phyloP scores from a whole-genome alignment of 2,329 filamentous ascomycete species.

The Fusarium sp. region DNA sequence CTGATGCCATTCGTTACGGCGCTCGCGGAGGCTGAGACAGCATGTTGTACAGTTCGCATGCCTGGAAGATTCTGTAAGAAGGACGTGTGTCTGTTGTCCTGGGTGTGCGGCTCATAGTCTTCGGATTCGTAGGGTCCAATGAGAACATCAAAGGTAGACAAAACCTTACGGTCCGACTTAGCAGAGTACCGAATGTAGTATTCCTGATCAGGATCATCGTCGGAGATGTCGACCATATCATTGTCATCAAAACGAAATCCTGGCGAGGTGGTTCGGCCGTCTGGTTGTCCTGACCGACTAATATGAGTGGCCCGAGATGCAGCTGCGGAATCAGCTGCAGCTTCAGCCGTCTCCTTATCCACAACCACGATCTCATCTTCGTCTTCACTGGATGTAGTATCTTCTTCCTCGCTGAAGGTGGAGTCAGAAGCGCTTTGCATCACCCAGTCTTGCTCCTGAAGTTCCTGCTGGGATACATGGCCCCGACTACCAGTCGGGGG shows the following conservation, averaged over 20 bases:
- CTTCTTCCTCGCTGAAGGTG: background rate
- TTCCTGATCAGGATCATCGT: background rate
- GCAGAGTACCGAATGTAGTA: conserved; percentile 1
- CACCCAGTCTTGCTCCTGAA: background rate
- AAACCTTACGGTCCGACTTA: background rate
- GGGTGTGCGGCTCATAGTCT: background rate
- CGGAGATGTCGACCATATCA: background rate
- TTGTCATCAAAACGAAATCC: conserved; percentile 1
- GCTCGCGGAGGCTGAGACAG: background rate
- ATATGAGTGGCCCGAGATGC: background rate
- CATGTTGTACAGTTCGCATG: background rate
- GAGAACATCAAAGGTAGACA: conserved; percentile 15
- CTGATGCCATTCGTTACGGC: conserved; percentile 6
- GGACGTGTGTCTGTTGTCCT: background rate
- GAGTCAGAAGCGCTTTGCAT: background rate
- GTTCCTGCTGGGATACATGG: background rate
- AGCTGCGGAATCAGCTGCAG: background rate
- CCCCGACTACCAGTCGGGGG: background rate
- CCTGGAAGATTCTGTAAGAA: background rate
- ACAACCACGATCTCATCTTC: background rate
- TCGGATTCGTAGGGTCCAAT: background rate
- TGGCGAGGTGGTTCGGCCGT: background rate
- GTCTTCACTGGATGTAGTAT: background rate
- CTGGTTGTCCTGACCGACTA: background rate
- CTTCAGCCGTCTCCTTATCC: background rate